Conservation (phyloP, 208 protist species). For the Crithidia mellificae region DNA sequence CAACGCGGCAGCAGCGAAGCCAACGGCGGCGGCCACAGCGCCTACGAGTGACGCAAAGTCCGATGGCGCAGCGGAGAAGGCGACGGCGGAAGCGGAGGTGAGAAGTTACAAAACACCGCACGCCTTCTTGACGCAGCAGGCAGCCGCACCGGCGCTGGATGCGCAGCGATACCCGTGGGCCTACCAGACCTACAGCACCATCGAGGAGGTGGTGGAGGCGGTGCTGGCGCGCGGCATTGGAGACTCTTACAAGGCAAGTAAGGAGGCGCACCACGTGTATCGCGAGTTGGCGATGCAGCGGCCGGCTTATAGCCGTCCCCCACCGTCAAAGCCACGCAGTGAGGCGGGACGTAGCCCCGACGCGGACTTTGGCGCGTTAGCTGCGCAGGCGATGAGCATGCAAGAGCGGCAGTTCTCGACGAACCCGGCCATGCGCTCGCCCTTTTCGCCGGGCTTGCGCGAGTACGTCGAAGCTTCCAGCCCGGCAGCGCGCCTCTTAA, state of each 20-base stretch:
- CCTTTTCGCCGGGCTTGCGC: not conserved
- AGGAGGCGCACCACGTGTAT: not conserved
- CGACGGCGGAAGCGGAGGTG: not conserved
- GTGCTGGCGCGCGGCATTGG: not conserved
- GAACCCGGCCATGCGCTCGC: not conserved
- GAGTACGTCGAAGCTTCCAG: no score
- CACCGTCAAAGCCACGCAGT: not conserved
- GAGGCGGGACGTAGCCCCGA: not conserved
- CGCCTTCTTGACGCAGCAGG: not conserved
- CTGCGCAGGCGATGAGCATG: not conserved
- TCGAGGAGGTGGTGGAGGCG: not conserved
- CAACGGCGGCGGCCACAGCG: not conserved
- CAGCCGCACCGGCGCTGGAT: not conserved
- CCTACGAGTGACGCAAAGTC: no score
- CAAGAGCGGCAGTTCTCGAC: conserved; percentile 18
- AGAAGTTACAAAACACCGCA: not conserved
- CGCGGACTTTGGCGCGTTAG: not conserved
- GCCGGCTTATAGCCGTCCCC: not conserved
- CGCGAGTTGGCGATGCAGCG: not conserved
- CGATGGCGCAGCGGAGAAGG: not conserved
- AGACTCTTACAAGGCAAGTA: not conserved
- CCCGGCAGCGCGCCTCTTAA: no score
- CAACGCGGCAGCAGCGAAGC: not conserved
- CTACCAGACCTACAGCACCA: not conserved
- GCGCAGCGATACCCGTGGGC: not conserved